phyloP scores from a whole-genome alignment of 2,329 filamentous ascomycete genomes.

The Orbilia javanica region DNA sequence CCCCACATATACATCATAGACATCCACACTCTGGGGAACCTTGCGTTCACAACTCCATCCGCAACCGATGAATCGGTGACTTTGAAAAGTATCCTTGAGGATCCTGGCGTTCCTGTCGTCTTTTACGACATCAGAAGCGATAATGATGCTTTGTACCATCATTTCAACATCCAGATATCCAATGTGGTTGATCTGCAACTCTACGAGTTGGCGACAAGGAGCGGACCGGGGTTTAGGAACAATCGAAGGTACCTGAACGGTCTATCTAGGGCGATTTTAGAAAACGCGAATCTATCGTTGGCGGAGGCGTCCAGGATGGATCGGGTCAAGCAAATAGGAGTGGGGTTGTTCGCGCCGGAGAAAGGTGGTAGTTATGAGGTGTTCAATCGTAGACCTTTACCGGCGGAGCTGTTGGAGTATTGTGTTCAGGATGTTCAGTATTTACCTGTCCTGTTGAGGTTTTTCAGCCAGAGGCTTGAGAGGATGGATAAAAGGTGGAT shows the following conservation, averaged over 20 bases:
- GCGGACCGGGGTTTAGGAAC: background rate
- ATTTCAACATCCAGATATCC: background rate
- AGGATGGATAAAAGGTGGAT: conserved; percentile 6
- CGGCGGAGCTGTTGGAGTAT: conserved; percentile 66
- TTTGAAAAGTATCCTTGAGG: conserved; percentile 1
- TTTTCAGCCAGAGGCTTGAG: background rate
- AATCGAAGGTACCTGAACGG: background rate
- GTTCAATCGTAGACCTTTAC: conserved; percentile 68
- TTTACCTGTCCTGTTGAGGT: conserved; percentile 64
- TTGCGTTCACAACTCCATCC: conserved; percentile 1
- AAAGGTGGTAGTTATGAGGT: conserved; percentile 68
- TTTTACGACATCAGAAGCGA: conserved; percentile 15
- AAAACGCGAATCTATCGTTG: background rate
- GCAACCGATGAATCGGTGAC: background rate
- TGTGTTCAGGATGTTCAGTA: conserved; percentile 68
- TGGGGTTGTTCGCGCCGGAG: conserved; percentile 65
- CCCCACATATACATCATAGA: background rate
- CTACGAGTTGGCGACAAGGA: conserved; percentile 3
- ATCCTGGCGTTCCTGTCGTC: background rate
- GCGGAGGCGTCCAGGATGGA: conserved; percentile 61
- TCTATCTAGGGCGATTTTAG: background rate
- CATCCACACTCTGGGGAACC: background rate
- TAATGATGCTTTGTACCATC: conserved; percentile 22
- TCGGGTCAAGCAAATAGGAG: conserved; percentile 64
- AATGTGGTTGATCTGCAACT: conserved; percentile 20